Evolutionary conservation across 2,329 filamentous ascomycete species (phyloP), one percentile per base, ranked within the genome.

Genomic region (Delphinella strobiligena): DNA sequence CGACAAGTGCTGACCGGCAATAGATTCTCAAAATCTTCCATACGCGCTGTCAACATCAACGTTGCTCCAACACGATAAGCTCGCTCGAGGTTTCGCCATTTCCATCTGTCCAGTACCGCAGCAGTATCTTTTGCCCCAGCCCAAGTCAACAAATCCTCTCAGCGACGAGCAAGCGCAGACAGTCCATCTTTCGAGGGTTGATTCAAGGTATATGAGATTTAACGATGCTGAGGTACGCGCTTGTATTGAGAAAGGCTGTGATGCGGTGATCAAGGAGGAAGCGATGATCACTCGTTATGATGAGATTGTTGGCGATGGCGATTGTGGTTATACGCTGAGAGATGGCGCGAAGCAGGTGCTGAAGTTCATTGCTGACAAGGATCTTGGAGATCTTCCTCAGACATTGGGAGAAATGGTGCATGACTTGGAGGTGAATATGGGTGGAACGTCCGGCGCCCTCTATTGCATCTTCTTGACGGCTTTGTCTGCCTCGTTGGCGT

Each of bases 221-320:
- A 15, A 43, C 40, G 54, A 56, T 41, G 38, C 51, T 22, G 12
- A 42, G 16, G 44, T 58, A 19, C 54, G 55, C 12, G 30, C 31
- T 7, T 47, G 49, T 9, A 55, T 59, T 33, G 37, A 50, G 27
- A 42, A 48, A 11, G 57, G 53, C 43, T 59, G 56, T 45, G 43
- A 53, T 22, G 54, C 54, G 7, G 46, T 59, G 19, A 58, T 60
- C 45, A 45, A 45, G 3, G 53, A 47, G 18, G 56, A 60, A 37
- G 51, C 55, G 8, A 56, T 47, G 14, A 60, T 60, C 31, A 60
- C 56, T 24, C 49, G 56, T 27, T 60, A 59, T 46, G 56, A 60
- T 47, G 54, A 53, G 2, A 58, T 58, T 34, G 56, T 58, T 32
- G 56, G 56, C 37, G 56, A 60, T 35, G 56, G 55, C 24, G 56